Base-by-base conservation (phyloP, 2,329 filamentous ascomycete genomes). In the Ampelomyces quisqualis region DNA sequence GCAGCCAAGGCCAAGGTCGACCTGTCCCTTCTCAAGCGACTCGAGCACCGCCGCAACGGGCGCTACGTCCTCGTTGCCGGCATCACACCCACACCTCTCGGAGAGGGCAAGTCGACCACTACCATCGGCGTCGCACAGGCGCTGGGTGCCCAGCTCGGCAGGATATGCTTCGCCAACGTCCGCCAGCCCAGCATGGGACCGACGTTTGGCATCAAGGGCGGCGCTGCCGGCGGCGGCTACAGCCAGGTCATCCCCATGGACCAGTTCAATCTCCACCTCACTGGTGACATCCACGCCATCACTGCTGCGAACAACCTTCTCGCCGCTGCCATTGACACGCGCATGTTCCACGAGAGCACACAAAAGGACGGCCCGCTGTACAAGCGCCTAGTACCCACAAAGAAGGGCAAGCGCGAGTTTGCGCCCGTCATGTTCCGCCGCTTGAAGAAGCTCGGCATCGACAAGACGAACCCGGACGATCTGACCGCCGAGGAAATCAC, bases 221-320 rank as follows among this genome's bases (percentile, higher is more conserved):
- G 93, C 61, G 93, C 93, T 45, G 93, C 93, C 41, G 93, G 93
- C 61, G 93, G 93, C 69, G 93, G 93, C 26, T 98, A 97, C 80
- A 95, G 89, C 69, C 93, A 98, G 70, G 93, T 98, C 64, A 97
- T 98, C 60, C 93, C 93, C 44, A 98, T 98, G 93, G 93, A 98
- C 60, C 93, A 98, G 70, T 98, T 98, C 77, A 98, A 98, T 73
- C 76, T 98, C 64, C 93, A 98, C 70, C 74, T 98, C 61, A 98
- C 93, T 40, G 93, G 93, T 60, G 93, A 98, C 67, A 97, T 98
- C 42, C 93, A 98, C 69, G 93, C 93, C 53, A 93, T 98, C 62
- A 90, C 90, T 38, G 91, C 91, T 19, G 93, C 93, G 24, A 98
- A 97, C 79, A 98, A 98, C 72, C 77, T 98, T 43, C 80, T 98